These are phyloP conservation scores for Saccharomycopsis sp. DNA, from an alignment of 805 yeast genomes.

Conservation along the genomic window DNA sequence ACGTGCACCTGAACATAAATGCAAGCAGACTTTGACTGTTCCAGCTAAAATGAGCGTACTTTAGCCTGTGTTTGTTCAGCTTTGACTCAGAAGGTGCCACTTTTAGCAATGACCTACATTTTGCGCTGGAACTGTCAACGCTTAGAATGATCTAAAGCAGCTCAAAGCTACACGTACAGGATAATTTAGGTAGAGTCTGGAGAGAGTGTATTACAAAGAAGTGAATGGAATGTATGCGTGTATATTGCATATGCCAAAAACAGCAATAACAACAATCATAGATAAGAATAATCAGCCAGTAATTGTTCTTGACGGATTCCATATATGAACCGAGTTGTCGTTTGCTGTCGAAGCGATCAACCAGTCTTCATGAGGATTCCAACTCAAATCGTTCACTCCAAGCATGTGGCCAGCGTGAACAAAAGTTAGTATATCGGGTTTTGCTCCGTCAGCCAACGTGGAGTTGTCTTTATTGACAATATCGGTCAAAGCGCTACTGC, in stretches of 20 bases:
- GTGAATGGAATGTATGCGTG: neutral
- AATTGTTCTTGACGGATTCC: slow-evolving; percentile 52
- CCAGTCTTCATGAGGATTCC: slow-evolving; percentile 72
- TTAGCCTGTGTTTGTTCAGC: no score
- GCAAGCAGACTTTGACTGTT: no score
- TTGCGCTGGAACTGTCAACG: no score
- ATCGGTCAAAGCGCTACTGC: slow-evolving; percentile 12
- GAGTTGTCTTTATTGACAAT: neutral
- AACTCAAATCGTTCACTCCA: slow-evolving; percentile 77
- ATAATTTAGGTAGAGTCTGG: no score
- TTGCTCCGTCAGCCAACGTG: slow-evolving; percentile 21
- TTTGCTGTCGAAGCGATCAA: slow-evolving; percentile 72
- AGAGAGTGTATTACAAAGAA: no score
- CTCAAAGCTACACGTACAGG: no score
- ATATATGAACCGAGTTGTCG: slow-evolving; percentile 81
- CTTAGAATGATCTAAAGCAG: no score
- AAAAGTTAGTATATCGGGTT: slow-evolving; percentile 38
- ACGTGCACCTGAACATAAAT: no score
- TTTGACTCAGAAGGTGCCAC: no score
- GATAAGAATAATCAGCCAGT: neutral
- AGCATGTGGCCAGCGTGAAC: slow-evolving; percentile 81
- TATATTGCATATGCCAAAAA: no score
- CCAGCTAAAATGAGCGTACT: no score
- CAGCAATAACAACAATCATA: neutral
- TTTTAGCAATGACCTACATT: no score